Evolutionary conservation across 2,329 filamentous ascomycete species (phyloP).

Genomic region (Fusarium devonianum): DNA sequence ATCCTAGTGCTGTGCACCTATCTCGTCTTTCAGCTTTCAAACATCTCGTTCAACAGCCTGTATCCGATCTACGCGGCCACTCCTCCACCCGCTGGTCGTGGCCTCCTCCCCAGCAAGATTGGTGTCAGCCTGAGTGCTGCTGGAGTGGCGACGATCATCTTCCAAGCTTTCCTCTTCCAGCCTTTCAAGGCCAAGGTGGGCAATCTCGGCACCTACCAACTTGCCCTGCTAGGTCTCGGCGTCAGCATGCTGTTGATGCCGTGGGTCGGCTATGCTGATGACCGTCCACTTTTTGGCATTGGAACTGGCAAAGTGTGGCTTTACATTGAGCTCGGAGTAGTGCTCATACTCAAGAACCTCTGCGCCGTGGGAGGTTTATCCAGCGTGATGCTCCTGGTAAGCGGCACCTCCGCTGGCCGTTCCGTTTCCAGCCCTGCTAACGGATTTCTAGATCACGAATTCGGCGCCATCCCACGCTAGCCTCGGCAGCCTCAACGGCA

Average conservation of each 20-base stretch:
- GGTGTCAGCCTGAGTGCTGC: slow-evolving; percentile 86
- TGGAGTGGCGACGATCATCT: slow-evolving; percentile 83
- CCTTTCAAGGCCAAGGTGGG: slow-evolving; percentile 79
- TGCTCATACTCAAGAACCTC: slow-evolving; percentile 88
- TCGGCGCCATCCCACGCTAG: slow-evolving; percentile 85
- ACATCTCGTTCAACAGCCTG: slow-evolving; percentile 93
- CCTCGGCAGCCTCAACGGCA: slow-evolving; percentile 88
- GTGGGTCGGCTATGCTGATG: slow-evolving; percentile 80
- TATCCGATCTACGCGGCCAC: slow-evolving; percentile 92
- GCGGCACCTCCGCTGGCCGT: slow-evolving; percentile 34
- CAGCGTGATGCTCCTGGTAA: slow-evolving; percentile 84
- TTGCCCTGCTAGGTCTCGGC: slow-evolving; percentile 80
- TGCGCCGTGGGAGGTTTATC: slow-evolving; percentile 89
- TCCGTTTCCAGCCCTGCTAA: slow-evolving; percentile 1
- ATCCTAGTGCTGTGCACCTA: slow-evolving; percentile 84
- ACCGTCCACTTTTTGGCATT: slow-evolving; percentile 61
- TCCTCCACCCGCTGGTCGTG: slow-evolving; percentile 76
- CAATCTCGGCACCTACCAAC: slow-evolving; percentile 84
- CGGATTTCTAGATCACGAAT: slow-evolving; percentile 77
- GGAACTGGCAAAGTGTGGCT: slow-evolving; percentile 73
- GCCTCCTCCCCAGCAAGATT: slow-evolving; percentile 78
- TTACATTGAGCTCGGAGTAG: slow-evolving; percentile 79
- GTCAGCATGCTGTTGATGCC: slow-evolving; percentile 88
- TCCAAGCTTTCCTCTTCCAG: slow-evolving; percentile 87
- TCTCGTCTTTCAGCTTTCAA: slow-evolving; percentile 90